Evolutionary conservation across 345 rosid genomes (phyloP), one percentile per base, ranked within the genome.

Genomic region (Citrus mangshanensis): DNA sequence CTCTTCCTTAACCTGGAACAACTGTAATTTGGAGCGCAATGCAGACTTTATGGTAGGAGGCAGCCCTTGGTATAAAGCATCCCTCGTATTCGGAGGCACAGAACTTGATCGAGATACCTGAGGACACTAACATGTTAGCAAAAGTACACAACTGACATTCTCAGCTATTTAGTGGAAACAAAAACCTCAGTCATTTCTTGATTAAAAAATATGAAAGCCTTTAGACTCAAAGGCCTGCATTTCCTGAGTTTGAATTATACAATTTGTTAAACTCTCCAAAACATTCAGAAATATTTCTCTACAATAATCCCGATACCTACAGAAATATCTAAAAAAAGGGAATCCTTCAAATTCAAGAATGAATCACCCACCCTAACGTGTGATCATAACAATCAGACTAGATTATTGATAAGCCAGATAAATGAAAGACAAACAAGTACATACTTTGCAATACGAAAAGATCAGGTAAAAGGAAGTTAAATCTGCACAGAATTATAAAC

Each of bases 71-170:
- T 96, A 96, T 77, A 96, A 85, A 40, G 98, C 91, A 84, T 96
- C 99, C 87, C 98, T 93, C 24, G 93, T 93, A 86, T 90, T 96
- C 76, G 92, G 88, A 77, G 98, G 99, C 81, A 96, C 90, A 35
- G 97, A 93, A 83, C 97, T 92, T 78, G 99, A 90, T 76, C 98
- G 93, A 56, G 99, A 91, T 68, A 93, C 99, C 99, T 96, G 82
- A 68, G 79, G 76, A 77, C 35, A 79, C 77, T 72, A 61, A 46
- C 24, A 24, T 19, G 70, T 62, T 65, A 81, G 73, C 21, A 72
- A 66, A 81, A 68, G 2, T 21, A 55, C 34, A 37, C 4, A 1
- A 68, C 40, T 37, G 59, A 30, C 28, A 37, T 6, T 37, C 40
- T 37, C 40, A 37, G 40, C 40, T 37, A 6, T 37, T 37, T 37